Evolutionary conservation across 768 basidiomycete genomes (phyloP).

Genomic region (Neoboletus brunneissimus): DNA sequence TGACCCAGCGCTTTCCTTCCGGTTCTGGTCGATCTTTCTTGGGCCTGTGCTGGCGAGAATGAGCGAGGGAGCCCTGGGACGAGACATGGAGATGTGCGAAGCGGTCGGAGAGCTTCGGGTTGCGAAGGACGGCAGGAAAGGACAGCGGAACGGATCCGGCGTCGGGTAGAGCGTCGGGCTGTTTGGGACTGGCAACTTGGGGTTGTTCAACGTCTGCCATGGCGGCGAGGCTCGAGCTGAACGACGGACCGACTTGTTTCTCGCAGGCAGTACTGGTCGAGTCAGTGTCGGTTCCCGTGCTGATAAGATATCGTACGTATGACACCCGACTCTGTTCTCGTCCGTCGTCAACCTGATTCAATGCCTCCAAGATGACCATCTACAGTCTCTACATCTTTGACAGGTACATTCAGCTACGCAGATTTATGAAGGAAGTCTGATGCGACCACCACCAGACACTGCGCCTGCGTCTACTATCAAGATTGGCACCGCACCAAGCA

Average conservation of each 20-base stretch:
- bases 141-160: conserved; percentile 51
- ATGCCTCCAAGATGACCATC: conserved; percentile 63
- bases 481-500: conserved; percentile 86
- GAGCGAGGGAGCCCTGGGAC: neutral
- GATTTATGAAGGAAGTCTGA: neutral
- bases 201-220: conserved; percentile 9
- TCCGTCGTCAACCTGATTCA: too few relatives aligned
- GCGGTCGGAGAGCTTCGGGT: conserved; percentile 49
- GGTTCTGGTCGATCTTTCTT: conserved; percentile 58
- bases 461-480: conserved; percentile 91
- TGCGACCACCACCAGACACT: conserved; percentile 56
- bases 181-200: neutral
- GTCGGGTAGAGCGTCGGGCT: conserved; percentile 1
- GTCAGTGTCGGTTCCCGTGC: neutral
- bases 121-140: conserved; percentile 68
- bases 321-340: too few relatives aligned
- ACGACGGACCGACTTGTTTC: neutral
- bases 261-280: too few relatives aligned
- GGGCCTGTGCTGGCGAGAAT: conserved; percentile 10
- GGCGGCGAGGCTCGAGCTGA: neutral
- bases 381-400: conserved; percentile 93
- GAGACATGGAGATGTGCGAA: conserved; percentile 49
- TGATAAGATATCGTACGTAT: too few relatives aligned
- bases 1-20: conserved; percentile 75
- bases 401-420: conserved; percentile 41